Conservation (phyloP, 2,329 filamentous ascomycete genomes). For the Rutstroemia sp. region DNA sequence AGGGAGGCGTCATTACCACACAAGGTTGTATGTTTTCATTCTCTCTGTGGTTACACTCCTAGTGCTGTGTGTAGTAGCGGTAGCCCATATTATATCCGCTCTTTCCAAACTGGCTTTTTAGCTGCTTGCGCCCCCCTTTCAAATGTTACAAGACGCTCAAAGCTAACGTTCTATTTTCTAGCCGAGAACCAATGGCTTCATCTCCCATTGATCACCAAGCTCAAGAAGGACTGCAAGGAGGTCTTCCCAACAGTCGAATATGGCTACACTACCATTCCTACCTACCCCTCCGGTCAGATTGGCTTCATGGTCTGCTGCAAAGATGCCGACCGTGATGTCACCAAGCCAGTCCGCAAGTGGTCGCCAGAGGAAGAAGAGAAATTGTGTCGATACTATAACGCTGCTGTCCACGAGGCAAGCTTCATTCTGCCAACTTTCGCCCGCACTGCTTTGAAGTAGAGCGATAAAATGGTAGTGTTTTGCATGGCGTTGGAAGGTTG, state of each 20-base stretch:
- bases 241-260: constrained; percentile 98
- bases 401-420: constrained; percentile 89
- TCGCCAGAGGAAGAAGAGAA: constrained; percentile 82
- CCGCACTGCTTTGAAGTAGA: constrained; percentile 61
- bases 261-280: constrained; percentile 98
- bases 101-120: not conserved
- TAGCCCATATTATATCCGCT: constrained; percentile 3
- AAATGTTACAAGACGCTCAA: not conserved
- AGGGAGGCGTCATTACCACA: constrained; percentile 97
- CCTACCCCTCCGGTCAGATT: constrained; percentile 97
- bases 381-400: constrained; percentile 94
- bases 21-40: constrained; percentile 91
- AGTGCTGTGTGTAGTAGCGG: constrained; percentile 30
- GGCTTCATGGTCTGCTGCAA: constrained; percentile 99
- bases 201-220: constrained; percentile 82
- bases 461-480: not conserved
- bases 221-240: constrained; percentile 94
- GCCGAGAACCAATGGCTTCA: constrained; percentile 99
- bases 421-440: constrained; percentile 94
- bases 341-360: constrained; percentile 77
- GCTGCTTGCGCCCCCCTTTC: constrained; percentile 11
- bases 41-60: constrained; percentile 42
- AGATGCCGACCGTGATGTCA: constrained; percentile 77
- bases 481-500: not conserved
- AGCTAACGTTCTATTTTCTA: constrained; percentile 33